Evolutionary conservation across 2,329 filamentous ascomycete genomes (phyloP).

Genomic region (Pyrenochaeta sp.): DNA sequence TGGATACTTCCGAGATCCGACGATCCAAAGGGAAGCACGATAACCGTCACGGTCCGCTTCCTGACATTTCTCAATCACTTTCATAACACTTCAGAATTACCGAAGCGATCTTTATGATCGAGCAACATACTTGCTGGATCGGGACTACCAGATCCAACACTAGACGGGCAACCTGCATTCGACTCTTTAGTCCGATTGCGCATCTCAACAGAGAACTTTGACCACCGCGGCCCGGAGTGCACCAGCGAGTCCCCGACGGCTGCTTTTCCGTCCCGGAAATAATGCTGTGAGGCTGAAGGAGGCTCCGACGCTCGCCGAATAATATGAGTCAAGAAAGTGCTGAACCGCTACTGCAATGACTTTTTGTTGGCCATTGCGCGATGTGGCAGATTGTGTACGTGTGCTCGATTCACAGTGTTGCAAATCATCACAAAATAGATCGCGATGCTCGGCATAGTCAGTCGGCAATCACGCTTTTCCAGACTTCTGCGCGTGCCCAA

Average conservation of each 20-base stretch:
- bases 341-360: conserved; percentile 1
- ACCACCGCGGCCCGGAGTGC: conserved; percentile 17
- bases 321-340: conserved; percentile 9
- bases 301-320: conserved; percentile 12
- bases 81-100: background rate
- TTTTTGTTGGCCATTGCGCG: background rate
- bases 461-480: background rate
- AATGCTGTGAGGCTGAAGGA: conserved; percentile 19
- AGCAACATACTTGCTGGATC: conserved; percentile 2
- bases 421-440: background rate
- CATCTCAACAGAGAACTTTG: conserved; percentile 11
- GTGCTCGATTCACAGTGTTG: background rate
- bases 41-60: conserved; percentile 11
- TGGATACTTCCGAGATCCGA: conserved; percentile 18
- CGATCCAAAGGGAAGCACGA: conserved; percentile 5
- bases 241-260: conserved; percentile 18
- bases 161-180: conserved; percentile 8
- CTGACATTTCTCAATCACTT: conserved; percentile 1
- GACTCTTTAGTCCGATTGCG: conserved; percentile 7
- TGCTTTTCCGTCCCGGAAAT: conserved; percentile 6
- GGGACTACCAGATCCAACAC: conserved; percentile 7
- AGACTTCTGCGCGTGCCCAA: background rate
- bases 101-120: conserved; percentile 3
- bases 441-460: background rate
- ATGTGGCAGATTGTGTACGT: background rate